Evolutionary conservation across 257 asterid genomes (phyloP).

Genomic region (Gardenia jasminoides): DNA sequence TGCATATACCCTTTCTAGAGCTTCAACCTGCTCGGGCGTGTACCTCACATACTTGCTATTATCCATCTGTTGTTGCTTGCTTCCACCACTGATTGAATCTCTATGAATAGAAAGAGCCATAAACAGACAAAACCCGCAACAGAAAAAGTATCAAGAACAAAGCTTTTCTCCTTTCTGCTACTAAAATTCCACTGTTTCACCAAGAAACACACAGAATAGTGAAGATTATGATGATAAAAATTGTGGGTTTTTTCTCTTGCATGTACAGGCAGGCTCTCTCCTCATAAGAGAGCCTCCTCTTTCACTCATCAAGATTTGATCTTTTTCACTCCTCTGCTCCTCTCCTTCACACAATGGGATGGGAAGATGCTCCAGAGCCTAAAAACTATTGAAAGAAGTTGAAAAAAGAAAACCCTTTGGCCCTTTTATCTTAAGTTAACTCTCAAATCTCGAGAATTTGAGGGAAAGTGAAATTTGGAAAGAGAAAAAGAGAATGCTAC

Average conservation of each 20-base stretch:
- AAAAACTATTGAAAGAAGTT: conserved; percentile 1
- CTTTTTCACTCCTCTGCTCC: conserved; percentile 14
- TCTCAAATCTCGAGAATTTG: conserved; percentile 32
- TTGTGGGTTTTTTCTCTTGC: conserved; percentile 27
- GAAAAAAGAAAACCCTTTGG: conserved; percentile 14
- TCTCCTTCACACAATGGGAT: background rate
- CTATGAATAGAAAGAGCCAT: conserved; percentile 66
- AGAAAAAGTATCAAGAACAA: background rate
- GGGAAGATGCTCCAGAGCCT: background rate
- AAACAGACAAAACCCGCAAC: conserved; percentile 16
- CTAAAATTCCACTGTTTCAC: background rate
- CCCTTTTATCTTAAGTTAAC: conserved; percentile 15
- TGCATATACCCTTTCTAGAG: conserved; percentile 82
- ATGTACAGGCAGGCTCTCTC: conserved; percentile 86
- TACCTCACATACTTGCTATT: conserved; percentile 88
- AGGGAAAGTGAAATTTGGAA: conserved; percentile 48
- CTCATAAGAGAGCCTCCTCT: conserved; percentile 85
- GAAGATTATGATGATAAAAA: background rate
- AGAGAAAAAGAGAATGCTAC: conserved; percentile 32
- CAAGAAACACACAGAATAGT: conserved; percentile 1
- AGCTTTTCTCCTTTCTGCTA: background rate
- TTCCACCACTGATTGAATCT: conserved; percentile 52
- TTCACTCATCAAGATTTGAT: conserved; percentile 57
- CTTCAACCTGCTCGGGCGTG: conserved; percentile 98
- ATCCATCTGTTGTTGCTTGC: conserved; percentile 66